phyloP scores from a whole-genome alignment of 2,329 filamentous ascomycete species.

The Clonostachys sp. region DNA sequence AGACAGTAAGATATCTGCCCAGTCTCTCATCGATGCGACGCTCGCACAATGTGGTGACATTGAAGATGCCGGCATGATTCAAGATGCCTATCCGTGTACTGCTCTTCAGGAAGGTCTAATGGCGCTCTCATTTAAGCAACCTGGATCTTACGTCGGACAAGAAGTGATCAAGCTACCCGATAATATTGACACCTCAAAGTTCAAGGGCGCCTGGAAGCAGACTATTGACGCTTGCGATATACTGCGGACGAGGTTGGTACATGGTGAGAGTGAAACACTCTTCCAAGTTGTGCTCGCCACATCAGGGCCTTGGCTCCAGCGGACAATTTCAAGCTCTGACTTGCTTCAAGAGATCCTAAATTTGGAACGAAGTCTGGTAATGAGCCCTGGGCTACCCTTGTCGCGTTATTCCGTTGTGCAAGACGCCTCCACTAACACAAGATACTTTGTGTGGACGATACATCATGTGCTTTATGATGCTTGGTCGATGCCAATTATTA shows the following conservation, averaged over 20 bases:
- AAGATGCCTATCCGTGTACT: slow-evolving; percentile 1
- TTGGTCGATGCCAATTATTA: slow-evolving; percentile 38
- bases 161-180: background rate
- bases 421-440: background rate
- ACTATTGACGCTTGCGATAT: background rate
- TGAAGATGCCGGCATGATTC: background rate
- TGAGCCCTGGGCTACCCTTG: slow-evolving; percentile 11
- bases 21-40: background rate
- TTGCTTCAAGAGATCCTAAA: slow-evolving; percentile 22
- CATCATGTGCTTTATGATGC: slow-evolving; percentile 45
- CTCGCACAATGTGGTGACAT: background rate
- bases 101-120: slow-evolving; percentile 3
- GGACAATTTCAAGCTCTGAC: slow-evolving; percentile 1
- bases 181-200: background rate
- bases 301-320: slow-evolving; percentile 19
- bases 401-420: slow-evolving; percentile 10
- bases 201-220: background rate
- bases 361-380: slow-evolving; percentile 17
- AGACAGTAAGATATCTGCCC: background rate
- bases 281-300: slow-evolving; percentile 34
- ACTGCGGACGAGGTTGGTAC: background rate
- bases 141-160: slow-evolving; percentile 1
- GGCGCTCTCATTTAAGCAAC: background rate
- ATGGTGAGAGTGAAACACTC: slow-evolving; percentile 17
- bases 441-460: slow-evolving; percentile 10